Base-by-base conservation (phyloP, 768 basidiomycete genomes). In the Amylocystis lapponica region DNA sequence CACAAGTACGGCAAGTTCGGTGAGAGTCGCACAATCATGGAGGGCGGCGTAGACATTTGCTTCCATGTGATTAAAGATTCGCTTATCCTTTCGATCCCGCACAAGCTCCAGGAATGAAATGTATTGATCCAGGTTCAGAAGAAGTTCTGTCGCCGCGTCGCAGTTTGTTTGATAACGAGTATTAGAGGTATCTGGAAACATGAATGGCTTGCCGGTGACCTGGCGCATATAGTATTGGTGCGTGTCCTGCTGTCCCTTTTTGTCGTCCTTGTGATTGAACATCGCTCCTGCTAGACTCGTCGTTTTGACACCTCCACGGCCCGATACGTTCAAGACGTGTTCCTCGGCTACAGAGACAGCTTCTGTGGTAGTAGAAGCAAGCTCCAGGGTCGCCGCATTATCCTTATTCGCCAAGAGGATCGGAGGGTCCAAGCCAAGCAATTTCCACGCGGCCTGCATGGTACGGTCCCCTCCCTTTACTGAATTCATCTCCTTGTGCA, bases 131-230 rank as follows among this genome's bases (percentile, higher is more conserved):
- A 51, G 61, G 39, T 66, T 35, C 0, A 56, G 30, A 23, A 68
- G 39, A 14, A 67, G 45, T 12, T 45, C 56, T 0, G 50, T 40
- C 0, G 62, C 53, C 1, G 63, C 66, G 3, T 59, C 55, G 23
- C 60, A 49, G 48, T 68, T 55, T 2, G 58, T 59, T 20, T 61
- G 55, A 48, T 58, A 70, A 0, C 57, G 56, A 1, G 55, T 69
- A 43, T 67, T 69, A 47, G 58, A 64, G 1, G 61, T 63, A 36
- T 67, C 64, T 0, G 67, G 65, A 39, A 59, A 72, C 21, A 40
- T 21, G 2, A 59, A 19, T 0, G 31, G 4, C 17, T 51, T 46
- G 5, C 63, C 66, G 20, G 39, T 19, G 3, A 20, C 13, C 6
- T 22, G 11, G 13, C 57, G 47, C 32, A 65, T 61, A 37, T 47